Base-by-base conservation (phyloP, 108 stramenopile species). In the Parmales sp. region DNA sequence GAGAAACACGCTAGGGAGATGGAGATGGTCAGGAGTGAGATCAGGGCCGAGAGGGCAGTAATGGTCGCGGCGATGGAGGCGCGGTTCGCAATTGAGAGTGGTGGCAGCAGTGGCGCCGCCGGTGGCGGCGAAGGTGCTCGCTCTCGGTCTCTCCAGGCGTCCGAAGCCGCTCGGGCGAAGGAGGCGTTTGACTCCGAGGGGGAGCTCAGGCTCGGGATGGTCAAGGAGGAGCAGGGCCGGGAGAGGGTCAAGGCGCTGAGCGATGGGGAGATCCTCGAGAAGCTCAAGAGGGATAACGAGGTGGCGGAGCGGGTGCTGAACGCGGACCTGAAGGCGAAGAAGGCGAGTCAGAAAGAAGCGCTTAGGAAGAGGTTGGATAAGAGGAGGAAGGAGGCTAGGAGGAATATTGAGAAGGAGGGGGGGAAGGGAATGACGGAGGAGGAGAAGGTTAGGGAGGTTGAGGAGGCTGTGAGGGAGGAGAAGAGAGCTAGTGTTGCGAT, bases 401-500 rank as follows among this genome's bases (percentile, higher is more conserved):
- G 16, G 8, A 5, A 2, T 20, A 13, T 19, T 29, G 20, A 11
- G 5, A 11, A 34, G 31, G 54, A 28, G 1, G 13, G 31, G 3
- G 54, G 36, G 26, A 60, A 60, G 28, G 7, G 13, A 2, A 16
- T 60, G 29, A 60, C 31, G 16, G 54, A 60, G 6, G 36, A 60
- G 31, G 54, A 60, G 26, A 60, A 34, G 31, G 31, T 60, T 11
- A 28, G 18, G 4, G 36, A 60, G 54, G 13, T 60, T 11, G 36
- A 60, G 54, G 54, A 16, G 4, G 54, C 3, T 6, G 36, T 60
- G 54, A 60, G 36, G 54, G 54, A 28, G 11, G 54, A 60, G 29
- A 60, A 34, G 54, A 34, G 54, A 20, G 54, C 54, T 2, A 60
- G n/a, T n/a, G n/a, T n/a, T n/a, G n/a, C n/a, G n/a, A n/a, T n/a